A percentile compares a stretch with the other conserved stretches of the same genome.
Evolutionary conservation across 768 basidiomycete genomes (phyloP).

Genomic region (Auricularia sp.): DNA sequence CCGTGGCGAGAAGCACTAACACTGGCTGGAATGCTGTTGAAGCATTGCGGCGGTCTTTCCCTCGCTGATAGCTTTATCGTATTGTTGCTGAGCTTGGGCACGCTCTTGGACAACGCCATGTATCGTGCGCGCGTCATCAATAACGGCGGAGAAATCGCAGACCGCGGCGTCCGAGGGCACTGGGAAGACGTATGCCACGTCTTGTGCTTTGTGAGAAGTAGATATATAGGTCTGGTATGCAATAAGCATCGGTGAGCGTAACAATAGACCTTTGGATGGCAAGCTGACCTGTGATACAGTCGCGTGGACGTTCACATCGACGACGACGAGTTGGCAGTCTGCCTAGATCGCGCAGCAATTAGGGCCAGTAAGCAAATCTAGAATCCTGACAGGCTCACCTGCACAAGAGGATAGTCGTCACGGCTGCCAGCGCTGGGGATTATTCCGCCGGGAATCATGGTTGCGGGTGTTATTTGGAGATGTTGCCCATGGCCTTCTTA

Average conservation of each 20-base stretch:
- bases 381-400: no score
- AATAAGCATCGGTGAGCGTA: no score
- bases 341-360: not conserved
- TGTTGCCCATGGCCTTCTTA: no score
- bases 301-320: not conserved
- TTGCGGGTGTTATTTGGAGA: no score
- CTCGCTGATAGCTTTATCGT: conserved; percentile 28
- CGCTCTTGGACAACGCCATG: conserved; percentile 41
- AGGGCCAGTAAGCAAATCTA: no score
- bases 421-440: no score
- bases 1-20: not conserved
- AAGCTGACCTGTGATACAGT: not conserved
- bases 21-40: conserved; percentile 19
- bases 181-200: conserved; percentile 43
- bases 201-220: not conserved
- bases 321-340: not conserved
- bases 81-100: conserved; percentile 29
- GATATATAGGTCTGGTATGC: conserved; percentile 5
- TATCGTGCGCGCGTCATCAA: conserved; percentile 33
- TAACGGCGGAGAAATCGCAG: conserved; percentile 42
- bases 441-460: no score
- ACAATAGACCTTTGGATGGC: no score
- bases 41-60: conserved; percentile 34
- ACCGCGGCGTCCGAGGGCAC: conserved; percentile 45
- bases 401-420: no score